Conservation (phyloP, 2,329 filamentous ascomycete genomes). For the Xylariales sp. region DNA sequence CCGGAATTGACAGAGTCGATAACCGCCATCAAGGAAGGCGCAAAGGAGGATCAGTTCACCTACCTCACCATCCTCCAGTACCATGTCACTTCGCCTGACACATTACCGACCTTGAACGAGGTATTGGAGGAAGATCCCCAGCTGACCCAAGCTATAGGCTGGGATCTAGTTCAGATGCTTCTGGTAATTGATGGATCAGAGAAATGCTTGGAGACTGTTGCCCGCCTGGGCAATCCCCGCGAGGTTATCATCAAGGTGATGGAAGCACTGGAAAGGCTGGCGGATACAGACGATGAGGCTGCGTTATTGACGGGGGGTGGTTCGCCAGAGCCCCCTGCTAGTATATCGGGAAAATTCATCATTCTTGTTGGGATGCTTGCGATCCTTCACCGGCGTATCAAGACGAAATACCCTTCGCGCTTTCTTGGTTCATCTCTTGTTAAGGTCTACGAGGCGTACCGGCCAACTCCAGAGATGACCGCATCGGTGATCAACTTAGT, state of each 20-base stretch:
- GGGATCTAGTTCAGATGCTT: conserved; percentile 76
- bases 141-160: conserved; percentile 73
- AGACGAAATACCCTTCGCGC: conserved; percentile 71
- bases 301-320: conserved; percentile 27
- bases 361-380: conserved; percentile 66
- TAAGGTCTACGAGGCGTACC: conserved; percentile 64
- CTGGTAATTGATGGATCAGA: conserved; percentile 64
- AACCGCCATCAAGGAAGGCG: conserved; percentile 24
- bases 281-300: conserved; percentile 37
- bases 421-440: conserved; percentile 75
- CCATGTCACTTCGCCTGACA: conserved; percentile 57
- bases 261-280: conserved; percentile 61
- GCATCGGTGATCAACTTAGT: conserved; percentile 66
- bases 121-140: conserved; percentile 59
- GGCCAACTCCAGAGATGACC: conserved; percentile 61
- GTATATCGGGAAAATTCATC: conserved; percentile 52
- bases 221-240: conserved; percentile 71
- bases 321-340: conserved; percentile 17
- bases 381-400: conserved; percentile 68
- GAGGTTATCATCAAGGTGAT: conserved; percentile 79
- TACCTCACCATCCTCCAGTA: conserved; percentile 76
- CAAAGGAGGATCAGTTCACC: conserved; percentile 58
- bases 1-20: conserved; percentile 21
- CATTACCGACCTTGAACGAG: conserved; percentile 63
- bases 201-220: conserved; percentile 67